Conservation (phyloP, 2,329 filamentous ascomycete species). For the Diaporthe citrichinensis region DNA sequence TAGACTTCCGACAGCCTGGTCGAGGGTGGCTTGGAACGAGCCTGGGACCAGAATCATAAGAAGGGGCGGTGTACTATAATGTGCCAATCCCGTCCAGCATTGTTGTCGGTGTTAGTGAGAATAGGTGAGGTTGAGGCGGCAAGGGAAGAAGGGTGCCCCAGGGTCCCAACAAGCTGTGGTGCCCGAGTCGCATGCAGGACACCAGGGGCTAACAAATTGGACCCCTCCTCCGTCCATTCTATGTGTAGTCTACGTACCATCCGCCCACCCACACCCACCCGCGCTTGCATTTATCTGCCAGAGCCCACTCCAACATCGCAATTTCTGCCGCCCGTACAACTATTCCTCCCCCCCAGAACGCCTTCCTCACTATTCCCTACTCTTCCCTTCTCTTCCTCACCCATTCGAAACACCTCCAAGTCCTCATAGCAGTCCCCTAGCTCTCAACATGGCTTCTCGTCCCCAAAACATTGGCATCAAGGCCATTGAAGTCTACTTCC, state of each 20-base stretch:
- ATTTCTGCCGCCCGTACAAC: conserved; percentile 32
- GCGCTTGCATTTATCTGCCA: conserved; percentile 34
- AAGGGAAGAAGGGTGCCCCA: neutral
- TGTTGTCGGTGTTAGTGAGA: conserved; percentile 17
- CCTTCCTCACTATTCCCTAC: conserved; percentile 12
- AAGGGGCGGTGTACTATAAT: conserved; percentile 22
- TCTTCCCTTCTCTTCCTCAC: conserved; percentile 22
- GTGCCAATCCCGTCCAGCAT: neutral
- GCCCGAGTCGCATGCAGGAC: conserved; percentile 24
- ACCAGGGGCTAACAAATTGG: conserved; percentile 37
- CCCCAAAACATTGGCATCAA: conserved; percentile 93
- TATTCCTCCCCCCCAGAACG: conserved; percentile 17
- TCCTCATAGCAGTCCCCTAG: conserved; percentile 26
- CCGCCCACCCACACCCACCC: conserved; percentile 27
- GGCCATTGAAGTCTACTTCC: conserved; percentile 92
- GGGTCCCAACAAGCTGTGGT: conserved; percentile 19
- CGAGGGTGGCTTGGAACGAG: neutral
- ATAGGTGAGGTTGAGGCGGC: conserved; percentile 24
- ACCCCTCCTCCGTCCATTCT: conserved; percentile 12
- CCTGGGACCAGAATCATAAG: neutral
- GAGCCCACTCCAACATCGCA: conserved; percentile 35
- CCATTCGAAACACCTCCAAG: neutral
- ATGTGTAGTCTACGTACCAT: conserved; percentile 13
- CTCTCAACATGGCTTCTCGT: conserved; percentile 75
- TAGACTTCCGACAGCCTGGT: neutral